Evolutionary conservation across 129 eudicot species (phyloP), one percentile per base, ranked within the genome.

Genomic region (Pulicaria dysenterica): DNA sequence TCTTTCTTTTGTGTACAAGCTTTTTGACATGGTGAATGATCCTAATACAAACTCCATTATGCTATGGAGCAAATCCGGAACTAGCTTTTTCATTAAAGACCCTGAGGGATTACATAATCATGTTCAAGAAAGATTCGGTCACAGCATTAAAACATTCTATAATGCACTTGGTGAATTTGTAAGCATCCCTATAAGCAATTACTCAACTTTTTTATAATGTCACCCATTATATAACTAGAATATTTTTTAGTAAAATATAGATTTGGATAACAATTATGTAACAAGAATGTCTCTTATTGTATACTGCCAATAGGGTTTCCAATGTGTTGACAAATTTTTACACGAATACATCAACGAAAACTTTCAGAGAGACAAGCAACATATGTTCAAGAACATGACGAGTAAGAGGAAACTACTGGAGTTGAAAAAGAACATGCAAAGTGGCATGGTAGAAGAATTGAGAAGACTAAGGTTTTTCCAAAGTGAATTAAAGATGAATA

Each of bases 41-140:
- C 82, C 82, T 12, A 14, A 73, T 17, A 72, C 86, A 7, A 60
- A 82, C 24, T 41, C 71, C 4, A 42, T 81, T 43, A 75, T 85
- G 37, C 59, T 78, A 17, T 85, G 89, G 89, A 72, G 72, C 42
- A 5, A 11, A 31, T 69, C 45, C 2, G 89, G 86, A 8, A 75
- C 83, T 42, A 82, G 82, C 73, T 78, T 85, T 70, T 78, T 85
- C 24, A 73, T 78, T 77, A 73, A 75, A 62, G 82, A 85, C 53
- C 54, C 44, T 9, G 47, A 45, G 40, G 24, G 69, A 49, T 70
- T 85, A 31, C 61, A 53, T 5, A 79, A 77, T 40, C 55, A 81
- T 58, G 80, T 82, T 57, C 62, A 49, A 58, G 51, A 60, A 54
- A 71, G 70, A 74, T 85, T 82, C 47, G 54, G 66, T 34, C 82